A percentile compares a stretch with the other conserved stretches of the same genome.
These are phyloP conservation scores for Cyclostephanos tholiformis DNA, from an alignment of 108 stramenopile species.

Conservation along the genomic window DNA sequence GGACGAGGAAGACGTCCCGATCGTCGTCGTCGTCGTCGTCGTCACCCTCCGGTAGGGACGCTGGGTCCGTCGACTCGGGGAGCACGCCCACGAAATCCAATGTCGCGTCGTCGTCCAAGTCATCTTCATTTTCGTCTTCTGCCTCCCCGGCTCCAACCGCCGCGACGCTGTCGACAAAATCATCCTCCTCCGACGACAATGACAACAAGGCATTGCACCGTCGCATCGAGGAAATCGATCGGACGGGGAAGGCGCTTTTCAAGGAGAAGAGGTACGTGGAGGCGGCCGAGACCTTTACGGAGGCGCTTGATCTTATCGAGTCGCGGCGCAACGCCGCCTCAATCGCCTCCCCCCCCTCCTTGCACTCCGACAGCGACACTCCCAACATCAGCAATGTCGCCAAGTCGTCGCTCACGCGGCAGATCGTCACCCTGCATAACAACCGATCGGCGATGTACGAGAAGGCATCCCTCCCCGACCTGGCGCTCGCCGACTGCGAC, in stretches of 20 bases:
- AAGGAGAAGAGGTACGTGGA: slow-evolving; percentile 81
- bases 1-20: slow-evolving; percentile 11
- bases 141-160: slow-evolving; percentile 10
- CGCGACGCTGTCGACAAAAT: background rate
- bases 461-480: slow-evolving; percentile 78
- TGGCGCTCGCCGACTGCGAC: slow-evolving; percentile 81
- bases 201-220: slow-evolving; percentile 56
- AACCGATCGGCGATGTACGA: slow-evolving; percentile 95
- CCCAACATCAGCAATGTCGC: background rate
- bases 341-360: background rate
- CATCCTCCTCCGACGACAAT: slow-evolving; percentile 10
- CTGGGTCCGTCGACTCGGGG: slow-evolving; percentile 5
- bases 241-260: slow-evolving; percentile 81
- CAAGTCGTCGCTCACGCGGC: slow-evolving; percentile 60
- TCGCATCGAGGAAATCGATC: slow-evolving; percentile 85
- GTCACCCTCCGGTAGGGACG: slow-evolving; percentile 1
- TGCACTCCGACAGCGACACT: background rate
- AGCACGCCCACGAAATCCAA: slow-evolving; percentile 50
- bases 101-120: slow-evolving; percentile 8
- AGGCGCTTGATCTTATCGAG: slow-evolving; percentile 78
- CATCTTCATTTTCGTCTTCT: slow-evolving; percentile 18
- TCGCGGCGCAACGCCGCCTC: slow-evolving; percentile 1
- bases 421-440: slow-evolving; percentile 83
- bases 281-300: slow-evolving; percentile 81
- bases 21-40: slow-evolving; percentile 19